phyloP scores from a whole-genome alignment of 495 filamentous ascomycete species.

The Platismatia glauca region DNA sequence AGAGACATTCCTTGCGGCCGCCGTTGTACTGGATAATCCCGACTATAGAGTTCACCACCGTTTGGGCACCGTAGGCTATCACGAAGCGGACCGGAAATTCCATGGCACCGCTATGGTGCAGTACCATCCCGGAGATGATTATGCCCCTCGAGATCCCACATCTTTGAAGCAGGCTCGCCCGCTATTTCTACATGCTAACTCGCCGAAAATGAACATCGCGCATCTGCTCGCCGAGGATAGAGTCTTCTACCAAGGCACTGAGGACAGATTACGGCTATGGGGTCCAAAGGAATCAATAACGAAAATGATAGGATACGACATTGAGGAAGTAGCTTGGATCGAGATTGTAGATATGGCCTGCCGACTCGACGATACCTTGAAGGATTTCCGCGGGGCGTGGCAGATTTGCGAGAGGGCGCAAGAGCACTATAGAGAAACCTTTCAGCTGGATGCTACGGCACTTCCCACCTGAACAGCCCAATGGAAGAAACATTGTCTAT shows the following conservation, averaged over 20 bases:
- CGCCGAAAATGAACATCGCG: slow-evolving; percentile 32
- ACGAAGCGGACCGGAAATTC: slow-evolving; percentile 21
- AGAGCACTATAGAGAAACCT: slow-evolving; percentile 5
- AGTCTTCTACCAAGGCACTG: slow-evolving; percentile 22
- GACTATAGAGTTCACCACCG: slow-evolving; percentile 44
- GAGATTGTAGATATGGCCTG: slow-evolving; percentile 27
- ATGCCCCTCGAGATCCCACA: neutral
- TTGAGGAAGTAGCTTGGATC: slow-evolving; percentile 32
- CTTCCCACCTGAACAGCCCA: neutral
- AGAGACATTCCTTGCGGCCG: slow-evolving; percentile 53
- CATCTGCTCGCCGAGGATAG: slow-evolving; percentile 21
- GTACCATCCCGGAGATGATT: slow-evolving; percentile 39
- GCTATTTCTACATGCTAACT: slow-evolving; percentile 31
- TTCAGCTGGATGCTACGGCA: neutral
- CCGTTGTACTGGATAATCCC: slow-evolving; percentile 39
- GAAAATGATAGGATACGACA: slow-evolving; percentile 24
- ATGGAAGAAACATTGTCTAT: too few species aligned
- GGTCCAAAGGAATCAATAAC: slow-evolving; percentile 37
- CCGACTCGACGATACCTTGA: slow-evolving; percentile 8
- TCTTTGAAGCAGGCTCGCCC: slow-evolving; percentile 12
- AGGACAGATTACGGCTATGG: slow-evolving; percentile 30
- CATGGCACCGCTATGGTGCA: slow-evolving; percentile 40
- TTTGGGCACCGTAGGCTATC: slow-evolving; percentile 36
- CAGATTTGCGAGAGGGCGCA: slow-evolving; percentile 17
- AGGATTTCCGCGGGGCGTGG: slow-evolving; percentile 15